These are phyloP conservation scores for Calonectria pseudoreteaudii DNA, from an alignment of 2,329 filamentous ascomycete genomes.

Conservation along the genomic window DNA sequence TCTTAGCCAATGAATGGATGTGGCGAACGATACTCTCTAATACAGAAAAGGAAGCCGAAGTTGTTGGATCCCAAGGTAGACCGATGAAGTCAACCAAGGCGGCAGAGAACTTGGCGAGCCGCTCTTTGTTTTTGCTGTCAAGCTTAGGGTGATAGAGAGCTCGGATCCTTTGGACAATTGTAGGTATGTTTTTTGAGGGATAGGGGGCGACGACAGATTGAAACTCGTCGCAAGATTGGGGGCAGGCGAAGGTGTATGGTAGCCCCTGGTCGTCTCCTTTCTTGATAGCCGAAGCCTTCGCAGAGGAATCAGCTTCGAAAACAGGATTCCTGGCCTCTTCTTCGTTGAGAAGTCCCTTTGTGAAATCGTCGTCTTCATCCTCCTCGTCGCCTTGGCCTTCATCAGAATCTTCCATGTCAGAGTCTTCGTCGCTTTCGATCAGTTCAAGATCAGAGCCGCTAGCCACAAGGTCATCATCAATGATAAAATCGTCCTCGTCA, in stretches of 20 bases:
- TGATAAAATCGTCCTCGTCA: conserved; percentile 93
- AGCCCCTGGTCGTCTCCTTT: conserved; percentile 68
- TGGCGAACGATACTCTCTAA: conserved; percentile 88
- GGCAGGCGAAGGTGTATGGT: conserved; percentile 89
- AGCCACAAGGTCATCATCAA: conserved; percentile 90
- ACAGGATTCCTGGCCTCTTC: conserved; percentile 66
- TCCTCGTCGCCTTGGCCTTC: conserved; percentile 54
- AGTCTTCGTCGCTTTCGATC: conserved; percentile 65
- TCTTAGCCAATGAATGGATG: conserved; percentile 91
- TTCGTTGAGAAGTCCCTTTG: conserved; percentile 73
- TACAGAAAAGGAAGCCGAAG: conserved; percentile 70
- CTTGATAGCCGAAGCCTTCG: conserved; percentile 48
- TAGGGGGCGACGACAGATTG: conserved; percentile 73
- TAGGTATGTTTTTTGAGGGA: conserved; percentile 74
- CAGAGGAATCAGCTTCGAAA: conserved; percentile 60
- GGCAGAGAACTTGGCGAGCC: conserved; percentile 75
- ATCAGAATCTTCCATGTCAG: conserved; percentile 59
- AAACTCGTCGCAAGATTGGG: conserved; percentile 81
- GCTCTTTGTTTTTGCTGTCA: conserved; percentile 85
- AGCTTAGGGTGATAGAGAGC: conserved; percentile 93
- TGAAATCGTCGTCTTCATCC: conserved; percentile 76
- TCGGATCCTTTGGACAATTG: conserved; percentile 88
- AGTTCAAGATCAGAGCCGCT: conserved; percentile 79
- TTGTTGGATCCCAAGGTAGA: conserved; percentile 57
- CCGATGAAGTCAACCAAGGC: conserved; percentile 74